These are phyloP conservation scores for Colletotrichum sojae DNA, from an alignment of 2,329 filamentous ascomycete genomes.

Conservation along the genomic window DNA sequence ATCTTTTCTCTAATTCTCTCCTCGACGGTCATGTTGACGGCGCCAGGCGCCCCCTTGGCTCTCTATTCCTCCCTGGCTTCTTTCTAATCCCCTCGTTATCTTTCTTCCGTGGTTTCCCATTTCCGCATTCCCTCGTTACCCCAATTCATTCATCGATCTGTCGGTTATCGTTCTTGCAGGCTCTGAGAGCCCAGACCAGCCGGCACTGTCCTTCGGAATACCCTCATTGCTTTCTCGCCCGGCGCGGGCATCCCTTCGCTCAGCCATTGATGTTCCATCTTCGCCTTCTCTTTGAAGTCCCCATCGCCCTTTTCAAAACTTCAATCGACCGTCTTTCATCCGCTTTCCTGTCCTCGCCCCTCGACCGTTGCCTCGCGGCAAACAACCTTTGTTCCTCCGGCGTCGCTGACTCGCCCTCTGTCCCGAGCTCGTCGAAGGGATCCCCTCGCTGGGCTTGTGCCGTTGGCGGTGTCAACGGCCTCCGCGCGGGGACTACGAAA, in stretches of 20 bases:
- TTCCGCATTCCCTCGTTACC: not conserved
- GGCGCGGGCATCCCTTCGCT: no score
- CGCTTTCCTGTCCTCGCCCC: slow-evolving; percentile 7
- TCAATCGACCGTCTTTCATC: no score
- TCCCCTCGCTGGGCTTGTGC: slow-evolving; percentile 2
- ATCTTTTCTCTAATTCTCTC: not conserved
- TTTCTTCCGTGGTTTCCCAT: not conserved
- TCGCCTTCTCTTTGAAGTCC: no score
- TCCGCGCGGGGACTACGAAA: slow-evolving; percentile 21
- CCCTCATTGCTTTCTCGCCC: no score
- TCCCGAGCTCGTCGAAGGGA: slow-evolving; percentile 5
- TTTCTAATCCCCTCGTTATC: not conserved
- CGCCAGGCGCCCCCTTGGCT: slow-evolving; percentile 23
- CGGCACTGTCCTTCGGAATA: no score
- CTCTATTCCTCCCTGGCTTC: slow-evolving; percentile 2
- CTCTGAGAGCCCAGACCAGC: no score
- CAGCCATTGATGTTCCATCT: no score
- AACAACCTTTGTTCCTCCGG: slow-evolving; percentile 22
- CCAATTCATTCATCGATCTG: not conserved
- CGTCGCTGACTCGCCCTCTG: slow-evolving; percentile 17
- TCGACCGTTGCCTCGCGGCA: slow-evolving; percentile 1
- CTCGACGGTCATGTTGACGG: slow-evolving; percentile 33
- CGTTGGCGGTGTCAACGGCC: slow-evolving; percentile 17
- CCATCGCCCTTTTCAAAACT: no score
- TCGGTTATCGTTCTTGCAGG: not conserved